These are phyloP conservation scores for Fusarium gaditjirri DNA, from an alignment of 2,329 filamentous ascomycete genomes.

Conservation along the genomic window DNA sequence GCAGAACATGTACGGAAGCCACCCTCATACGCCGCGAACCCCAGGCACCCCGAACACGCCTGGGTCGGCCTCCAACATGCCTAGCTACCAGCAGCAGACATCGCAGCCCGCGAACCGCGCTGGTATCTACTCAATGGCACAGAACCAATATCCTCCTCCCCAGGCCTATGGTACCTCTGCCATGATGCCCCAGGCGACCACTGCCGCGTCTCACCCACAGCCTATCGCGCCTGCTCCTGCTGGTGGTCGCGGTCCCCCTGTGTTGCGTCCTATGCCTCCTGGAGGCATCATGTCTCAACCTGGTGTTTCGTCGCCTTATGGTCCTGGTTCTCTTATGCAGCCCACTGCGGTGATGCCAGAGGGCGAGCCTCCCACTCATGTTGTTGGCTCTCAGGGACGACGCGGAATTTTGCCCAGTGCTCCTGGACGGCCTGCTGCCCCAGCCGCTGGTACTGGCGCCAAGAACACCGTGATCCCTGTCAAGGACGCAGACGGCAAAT, in stretches of 20 bases:
- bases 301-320: conserved; percentile 69
- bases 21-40: conserved; percentile 71
- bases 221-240: conserved; percentile 78
- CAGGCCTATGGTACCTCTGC: conserved; percentile 65
- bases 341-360: conserved; percentile 66
- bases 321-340: conserved; percentile 66
- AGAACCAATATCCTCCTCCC: conserved; percentile 64
- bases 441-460: conserved; percentile 73
- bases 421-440: conserved; percentile 83
- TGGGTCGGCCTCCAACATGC: conserved; percentile 63
- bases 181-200: conserved; percentile 75
- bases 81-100: conserved; percentile 64
- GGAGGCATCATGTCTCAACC: conserved; percentile 70
- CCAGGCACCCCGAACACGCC: conserved; percentile 72
- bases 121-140: conserved; percentile 65
- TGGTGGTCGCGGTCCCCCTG: conserved; percentile 66
- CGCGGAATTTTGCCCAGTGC: conserved; percentile 92
- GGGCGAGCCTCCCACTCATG: conserved; percentile 80
- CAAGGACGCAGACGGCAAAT: conserved; percentile 98
- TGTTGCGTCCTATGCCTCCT: conserved; percentile 76
- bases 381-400: conserved; percentile 93
- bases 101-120: conserved; percentile 60
- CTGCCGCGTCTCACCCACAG: conserved; percentile 76
- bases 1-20: conserved; percentile 64
- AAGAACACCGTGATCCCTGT: conserved; percentile 89